Conservation (phyloP, 805 yeast species). For the Pichia kluyveri region DNA sequence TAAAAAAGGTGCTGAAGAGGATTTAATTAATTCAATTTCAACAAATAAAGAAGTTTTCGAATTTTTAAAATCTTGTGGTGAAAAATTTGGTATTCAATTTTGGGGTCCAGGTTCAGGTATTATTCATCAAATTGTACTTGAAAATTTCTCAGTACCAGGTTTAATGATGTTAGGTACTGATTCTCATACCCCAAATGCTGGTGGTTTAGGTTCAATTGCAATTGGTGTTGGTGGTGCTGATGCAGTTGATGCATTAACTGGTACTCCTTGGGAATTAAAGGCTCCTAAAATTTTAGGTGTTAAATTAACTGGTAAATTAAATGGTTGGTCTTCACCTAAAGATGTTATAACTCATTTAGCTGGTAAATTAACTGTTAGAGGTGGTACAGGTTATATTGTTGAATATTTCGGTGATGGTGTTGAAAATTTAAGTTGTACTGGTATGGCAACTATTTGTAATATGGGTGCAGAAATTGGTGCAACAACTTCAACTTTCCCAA, state of each 20-base stretch:
- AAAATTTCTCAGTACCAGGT: conserved; percentile 97
- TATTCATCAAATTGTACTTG: conserved; percentile 92
- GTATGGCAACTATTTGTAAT: conserved; percentile 99
- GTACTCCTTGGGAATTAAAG: conserved; percentile 93
- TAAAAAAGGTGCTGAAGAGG: conserved; percentile 81
- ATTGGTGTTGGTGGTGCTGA: conserved; percentile 99
- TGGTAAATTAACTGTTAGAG: conserved; percentile 91
- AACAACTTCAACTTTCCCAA: conserved; percentile 96
- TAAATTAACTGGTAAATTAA: conserved; percentile 82
- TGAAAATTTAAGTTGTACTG: conserved; percentile 86
- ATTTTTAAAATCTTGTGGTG: conserved; percentile 82
- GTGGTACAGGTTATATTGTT: conserved; percentile 95
- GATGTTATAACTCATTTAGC: conserved; percentile 90
- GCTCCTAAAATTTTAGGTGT: conserved; percentile 96
- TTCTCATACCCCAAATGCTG: conserved; percentile 97
- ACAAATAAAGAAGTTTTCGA: conserved; percentile 92
- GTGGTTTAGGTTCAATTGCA: conserved; percentile 96
- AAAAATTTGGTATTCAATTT: conserved; percentile 94
- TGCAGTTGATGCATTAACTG: conserved; percentile 94
- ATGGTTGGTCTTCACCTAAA: conserved; percentile 96
- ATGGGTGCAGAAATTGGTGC: conserved; percentile 99
- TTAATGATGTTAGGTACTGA: conserved; percentile 94
- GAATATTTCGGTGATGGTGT: conserved; percentile 97
- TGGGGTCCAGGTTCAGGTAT: conserved; percentile 99
- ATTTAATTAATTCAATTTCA: conserved; percentile 77